Evolutionary conservation across 2,329 filamentous ascomycete genomes (phyloP).

Genomic region (Nemania sp.): DNA sequence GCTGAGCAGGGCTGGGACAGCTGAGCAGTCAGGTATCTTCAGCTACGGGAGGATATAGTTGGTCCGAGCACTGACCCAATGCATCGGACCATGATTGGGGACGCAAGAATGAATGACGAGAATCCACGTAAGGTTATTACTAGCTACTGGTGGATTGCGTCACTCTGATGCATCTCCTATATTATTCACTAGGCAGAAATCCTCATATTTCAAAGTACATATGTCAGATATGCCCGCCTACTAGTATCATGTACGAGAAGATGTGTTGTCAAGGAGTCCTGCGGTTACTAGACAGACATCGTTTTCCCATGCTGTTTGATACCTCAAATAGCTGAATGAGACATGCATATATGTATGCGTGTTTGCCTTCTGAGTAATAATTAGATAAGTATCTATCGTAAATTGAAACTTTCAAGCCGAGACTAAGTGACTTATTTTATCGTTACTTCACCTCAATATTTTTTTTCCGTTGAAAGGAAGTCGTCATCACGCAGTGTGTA

Average conservation of each 20-base stretch:
- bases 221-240: no score
- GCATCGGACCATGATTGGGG: slow-evolving; percentile 4
- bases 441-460: background rate
- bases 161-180: slow-evolving; percentile 24
- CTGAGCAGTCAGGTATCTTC: slow-evolving; percentile 21
- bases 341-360: background rate
- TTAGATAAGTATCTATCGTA: background rate
- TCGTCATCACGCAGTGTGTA: background rate
- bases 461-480: no score
- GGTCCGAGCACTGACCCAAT: background rate
- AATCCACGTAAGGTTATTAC: slow-evolving; percentile 21
- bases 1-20: slow-evolving; percentile 31
- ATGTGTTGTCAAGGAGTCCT: no score
- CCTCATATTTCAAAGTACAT: background rate
- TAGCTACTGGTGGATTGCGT: slow-evolving; percentile 20
- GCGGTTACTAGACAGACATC: no score
- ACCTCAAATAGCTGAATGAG: no score
- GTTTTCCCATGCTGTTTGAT: no score
- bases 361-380: no score
- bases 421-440: background rate
- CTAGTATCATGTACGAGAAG: no score
- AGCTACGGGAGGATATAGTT: slow-evolving; percentile 20
- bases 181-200: no score
- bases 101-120: slow-evolving; percentile 24
- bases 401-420: background rate